Conservation (phyloP, 2,329 filamentous ascomycete species). For the Plectosphaerella sp. region DNA sequence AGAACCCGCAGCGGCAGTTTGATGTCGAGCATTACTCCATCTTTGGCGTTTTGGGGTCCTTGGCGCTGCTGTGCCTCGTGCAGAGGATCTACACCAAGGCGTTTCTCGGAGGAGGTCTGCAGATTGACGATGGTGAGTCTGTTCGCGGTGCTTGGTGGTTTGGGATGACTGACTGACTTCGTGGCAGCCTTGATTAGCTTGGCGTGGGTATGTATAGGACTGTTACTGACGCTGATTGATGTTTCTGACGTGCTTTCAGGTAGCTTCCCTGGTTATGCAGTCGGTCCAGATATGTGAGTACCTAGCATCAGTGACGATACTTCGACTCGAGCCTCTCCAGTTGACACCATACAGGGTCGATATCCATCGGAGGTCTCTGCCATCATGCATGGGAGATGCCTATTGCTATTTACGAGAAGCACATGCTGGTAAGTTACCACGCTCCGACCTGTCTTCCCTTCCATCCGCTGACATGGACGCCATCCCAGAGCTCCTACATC, state of each 20-base stretch:
- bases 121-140: slow-evolving; percentile 11
- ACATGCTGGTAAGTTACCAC: slow-evolving; percentile 12
- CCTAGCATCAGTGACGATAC: not conserved
- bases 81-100: slow-evolving; percentile 21
- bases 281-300: slow-evolving; percentile 16
- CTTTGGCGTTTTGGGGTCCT: slow-evolving; percentile 17
- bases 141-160: not conserved
- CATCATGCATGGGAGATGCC: slow-evolving; percentile 22
- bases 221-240: not conserved
- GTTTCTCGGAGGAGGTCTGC: slow-evolving; percentile 8
- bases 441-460: not conserved
- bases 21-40: slow-evolving; percentile 17
- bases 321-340: not conserved
- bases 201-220: slow-evolving; percentile 15
- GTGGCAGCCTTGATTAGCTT: slow-evolving; percentile 18
- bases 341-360: slow-evolving; percentile 13
- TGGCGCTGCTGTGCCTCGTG: slow-evolving; percentile 17
- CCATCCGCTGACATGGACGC: too few species aligned
- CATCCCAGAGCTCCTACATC: slow-evolving; percentile 18
- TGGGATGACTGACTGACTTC: not conserved
- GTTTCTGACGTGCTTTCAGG: not conserved
- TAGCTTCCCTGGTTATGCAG: slow-evolving; percentile 17
- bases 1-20: slow-evolving; percentile 20
- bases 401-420: slow-evolving; percentile 12
- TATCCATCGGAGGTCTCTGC: slow-evolving; percentile 17